phyloP scores from a whole-genome alignment of 2,329 filamentous ascomycete genomes.

The Dryadomyces quercus-mongolicae region DNA sequence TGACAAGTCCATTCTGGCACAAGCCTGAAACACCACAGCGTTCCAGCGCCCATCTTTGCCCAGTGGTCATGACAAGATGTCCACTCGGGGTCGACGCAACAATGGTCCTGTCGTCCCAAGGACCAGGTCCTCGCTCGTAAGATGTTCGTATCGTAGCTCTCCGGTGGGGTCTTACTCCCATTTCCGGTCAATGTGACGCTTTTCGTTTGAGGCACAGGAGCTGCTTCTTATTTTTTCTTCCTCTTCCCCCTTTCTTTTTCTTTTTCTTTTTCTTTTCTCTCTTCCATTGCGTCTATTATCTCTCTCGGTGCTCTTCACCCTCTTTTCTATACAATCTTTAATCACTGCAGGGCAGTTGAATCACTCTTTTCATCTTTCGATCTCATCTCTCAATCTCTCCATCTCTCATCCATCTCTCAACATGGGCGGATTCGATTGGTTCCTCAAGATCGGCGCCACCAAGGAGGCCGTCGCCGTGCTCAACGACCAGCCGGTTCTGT shows the following conservation, averaged over 20 bases:
- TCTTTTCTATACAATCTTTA: too few species aligned
- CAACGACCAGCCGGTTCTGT: constrained; percentile 49
- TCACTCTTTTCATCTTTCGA: neutral
- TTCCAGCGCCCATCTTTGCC: constrained; percentile 4
- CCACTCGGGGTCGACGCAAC: too few species aligned
- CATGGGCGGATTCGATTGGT: constrained; percentile 43
- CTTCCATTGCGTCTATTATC: neutral
- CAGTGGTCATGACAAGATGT: too few species aligned
- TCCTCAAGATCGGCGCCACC: constrained; percentile 44
- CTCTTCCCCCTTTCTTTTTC: neutral
- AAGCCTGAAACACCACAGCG: constrained; percentile 30
- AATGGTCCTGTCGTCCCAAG: too few species aligned
- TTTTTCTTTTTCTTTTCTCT: neutral
- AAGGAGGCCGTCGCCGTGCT: constrained; percentile 44
- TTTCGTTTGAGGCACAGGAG: constrained; percentile 14
- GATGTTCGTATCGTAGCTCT: neutral
- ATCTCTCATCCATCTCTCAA: neutral
- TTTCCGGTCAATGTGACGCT: constrained; percentile 12
- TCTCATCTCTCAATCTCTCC: neutral
- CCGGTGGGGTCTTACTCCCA: neutral
- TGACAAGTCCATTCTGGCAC: constrained; percentile 25
- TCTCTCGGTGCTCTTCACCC: neutral
- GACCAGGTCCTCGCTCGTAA: too few species aligned
- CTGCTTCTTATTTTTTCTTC: neutral
- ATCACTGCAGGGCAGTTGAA: constrained; percentile 2